Base-by-base conservation (phyloP, 2,329 filamentous ascomycete species). In the Lachnellula arida region DNA sequence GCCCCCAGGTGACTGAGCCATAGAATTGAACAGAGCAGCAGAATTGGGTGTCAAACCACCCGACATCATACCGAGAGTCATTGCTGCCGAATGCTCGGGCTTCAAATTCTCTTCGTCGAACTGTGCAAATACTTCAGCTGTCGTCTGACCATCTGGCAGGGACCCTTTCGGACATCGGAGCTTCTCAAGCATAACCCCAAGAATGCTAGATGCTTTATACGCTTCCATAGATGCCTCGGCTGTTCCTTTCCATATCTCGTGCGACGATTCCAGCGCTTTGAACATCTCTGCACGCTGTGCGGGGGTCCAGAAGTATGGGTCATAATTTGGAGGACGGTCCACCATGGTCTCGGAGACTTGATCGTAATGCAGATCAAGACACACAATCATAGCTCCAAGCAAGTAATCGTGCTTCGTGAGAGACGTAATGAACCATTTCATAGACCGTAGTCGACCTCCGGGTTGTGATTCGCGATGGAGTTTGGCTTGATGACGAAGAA, bases 111-210 rank as follows among this genome's bases (percentile, higher is more conserved):
- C 80, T 76, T 68, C 65, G 53, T 70, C 64, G 32, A 68, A 66
- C 52, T 66, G 58, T 14, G 65, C 59, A 47, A 68, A 65, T 6
- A 60, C 62, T 56, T 68, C 62, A 47, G 65, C 50, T 42, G 63
- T 63, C 51, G 65, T 62, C 9, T 55, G 54, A 5, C 40, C 53
- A 42, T 58, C 58, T 17, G 52, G 19, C 7, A 44, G 19, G n/a
- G 53, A 66, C 9, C 61, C 57, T 22, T 70, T 71, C 9, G 80
- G 76, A 54, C 74, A 75, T 65, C 81, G 86, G 53, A 97, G 78
- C 71, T 94, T 94, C 34, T 85, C 80, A 46, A 97, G 74, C 82
- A 97, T 91, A 51, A 97, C 85, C 22, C 85, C 85, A n/a, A 97
- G 76, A 23, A 93, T 81, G 43, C 84, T 84, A 42, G 84, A 84